A percentile compares a stretch with the other conserved stretches of the same genome.
These are phyloP conservation scores for Leucocoprinus sp. DNA, from an alignment of 768 basidiomycete genomes.

Conservation along the genomic window DNA sequence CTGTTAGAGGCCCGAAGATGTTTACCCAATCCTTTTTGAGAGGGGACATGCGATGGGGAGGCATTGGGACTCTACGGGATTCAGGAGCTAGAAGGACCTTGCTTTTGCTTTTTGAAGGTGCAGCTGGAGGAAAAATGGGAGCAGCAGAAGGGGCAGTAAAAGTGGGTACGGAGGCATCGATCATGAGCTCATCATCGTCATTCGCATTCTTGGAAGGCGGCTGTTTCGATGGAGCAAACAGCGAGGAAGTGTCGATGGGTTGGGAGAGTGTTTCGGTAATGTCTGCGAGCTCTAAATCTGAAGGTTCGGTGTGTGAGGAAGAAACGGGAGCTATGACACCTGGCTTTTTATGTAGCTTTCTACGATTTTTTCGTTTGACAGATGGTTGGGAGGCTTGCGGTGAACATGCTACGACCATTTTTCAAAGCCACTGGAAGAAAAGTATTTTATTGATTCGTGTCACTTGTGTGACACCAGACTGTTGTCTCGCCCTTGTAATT, in stretches of 20 bases:
- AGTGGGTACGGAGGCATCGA: conserved; percentile 24
- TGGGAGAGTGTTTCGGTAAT: conserved; percentile 16
- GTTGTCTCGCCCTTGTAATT: too few species aligned
- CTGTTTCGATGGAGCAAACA: conserved; percentile 7
- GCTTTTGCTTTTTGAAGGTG: conserved; percentile 40
- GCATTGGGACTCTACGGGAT: conserved; percentile 82
- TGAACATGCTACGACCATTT: conserved; percentile 36
- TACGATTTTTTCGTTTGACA: conserved; percentile 25
- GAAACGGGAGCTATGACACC: conserved; percentile 11
- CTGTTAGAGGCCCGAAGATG: conserved; percentile 91
- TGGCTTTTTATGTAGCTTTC: conserved; percentile 21
- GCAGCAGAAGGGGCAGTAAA: conserved; percentile 39
- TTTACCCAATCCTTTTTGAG: conserved; percentile 95
- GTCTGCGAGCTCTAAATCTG: conserved; percentile 20
- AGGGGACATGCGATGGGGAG: conserved; percentile 96
- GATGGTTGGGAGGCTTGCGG: conserved; percentile 12
- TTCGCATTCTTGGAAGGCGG: conserved; percentile 5
- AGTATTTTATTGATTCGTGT: conserved; percentile 5
- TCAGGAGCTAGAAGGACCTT: conserved; percentile 66
- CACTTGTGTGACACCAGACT: conserved; percentile 9
- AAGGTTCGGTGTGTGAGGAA: conserved; percentile 14
- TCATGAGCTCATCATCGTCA: conserved; percentile 27
- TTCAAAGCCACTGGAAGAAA: neutral
- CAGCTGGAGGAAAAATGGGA: conserved; percentile 64
- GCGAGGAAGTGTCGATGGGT: conserved; percentile 10